Conservation (phyloP, 2,329 filamentous ascomycete genomes). For the Phaeophleospora eucalypticola region DNA sequence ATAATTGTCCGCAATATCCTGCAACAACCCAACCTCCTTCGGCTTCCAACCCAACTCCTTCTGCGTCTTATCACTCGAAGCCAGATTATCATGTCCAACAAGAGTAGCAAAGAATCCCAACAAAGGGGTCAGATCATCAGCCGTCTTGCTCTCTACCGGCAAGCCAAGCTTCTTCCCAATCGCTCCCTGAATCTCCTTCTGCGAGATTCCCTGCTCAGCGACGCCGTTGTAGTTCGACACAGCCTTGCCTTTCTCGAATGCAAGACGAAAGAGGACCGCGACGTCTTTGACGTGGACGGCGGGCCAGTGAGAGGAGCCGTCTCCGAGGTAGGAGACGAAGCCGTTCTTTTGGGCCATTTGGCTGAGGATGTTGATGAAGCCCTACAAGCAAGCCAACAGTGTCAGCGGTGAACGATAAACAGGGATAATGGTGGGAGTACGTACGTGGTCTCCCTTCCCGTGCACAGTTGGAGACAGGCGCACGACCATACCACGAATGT, state of each 20-base stretch:
- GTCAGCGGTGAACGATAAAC: too few species aligned
- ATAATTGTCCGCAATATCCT: conserved; percentile 28
- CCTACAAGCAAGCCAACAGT: background rate
- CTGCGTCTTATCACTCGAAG: conserved; percentile 37
- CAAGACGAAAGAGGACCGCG: conserved; percentile 40
- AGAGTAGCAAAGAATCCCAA: conserved; percentile 36
- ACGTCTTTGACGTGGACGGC: conserved; percentile 44
- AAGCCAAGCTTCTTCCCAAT: conserved; percentile 6
- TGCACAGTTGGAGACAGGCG: conserved; percentile 45
- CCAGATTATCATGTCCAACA: conserved; percentile 33
- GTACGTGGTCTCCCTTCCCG: conserved; percentile 40
- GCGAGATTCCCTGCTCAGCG: conserved; percentile 22
- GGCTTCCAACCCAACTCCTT: conserved; percentile 40
- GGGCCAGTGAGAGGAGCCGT: conserved; percentile 29
- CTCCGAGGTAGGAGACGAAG: conserved; percentile 30
- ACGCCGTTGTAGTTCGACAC: conserved; percentile 40
- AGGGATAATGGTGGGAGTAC: too few species aligned
- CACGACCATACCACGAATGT: conserved; percentile 36
- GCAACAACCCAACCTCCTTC: conserved; percentile 33
- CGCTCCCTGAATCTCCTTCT: conserved; percentile 1
- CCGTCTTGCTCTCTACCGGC: conserved; percentile 4
- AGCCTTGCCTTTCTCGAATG: conserved; percentile 33
- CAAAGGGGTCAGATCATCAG: conserved; percentile 28
- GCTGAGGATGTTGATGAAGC: conserved; percentile 36
- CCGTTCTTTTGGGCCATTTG: conserved; percentile 29